phyloP scores from a whole-genome alignment of 495 filamentous ascomycete genomes.

The Xylaria bambusicola region DNA sequence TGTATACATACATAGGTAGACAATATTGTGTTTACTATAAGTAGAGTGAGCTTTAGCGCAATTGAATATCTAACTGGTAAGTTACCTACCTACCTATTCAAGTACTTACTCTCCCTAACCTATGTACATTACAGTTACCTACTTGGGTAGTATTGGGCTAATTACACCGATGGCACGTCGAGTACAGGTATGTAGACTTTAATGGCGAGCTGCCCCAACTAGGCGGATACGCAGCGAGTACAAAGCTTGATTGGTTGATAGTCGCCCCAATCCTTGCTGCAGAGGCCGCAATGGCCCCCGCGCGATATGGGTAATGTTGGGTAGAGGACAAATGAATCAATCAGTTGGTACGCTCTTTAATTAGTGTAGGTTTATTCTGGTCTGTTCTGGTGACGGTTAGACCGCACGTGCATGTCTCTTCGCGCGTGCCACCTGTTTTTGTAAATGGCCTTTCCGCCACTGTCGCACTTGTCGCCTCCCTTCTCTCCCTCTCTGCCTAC shows the following conservation, averaged over 20 bases:
- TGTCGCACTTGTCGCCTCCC: no score
- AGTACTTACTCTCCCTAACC: no score
- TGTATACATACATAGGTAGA: neutral
- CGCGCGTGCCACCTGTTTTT: slow-evolving; percentile 10
- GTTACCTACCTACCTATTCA: no score
- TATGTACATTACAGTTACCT: no score
- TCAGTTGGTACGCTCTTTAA: no score
- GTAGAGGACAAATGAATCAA: neutral
- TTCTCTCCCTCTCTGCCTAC: no score
- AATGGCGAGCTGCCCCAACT: slow-evolving; percentile 3
- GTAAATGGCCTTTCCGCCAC: no score
- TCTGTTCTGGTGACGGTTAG: slow-evolving; percentile 2
- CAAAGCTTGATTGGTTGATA: slow-evolving; percentile 4
- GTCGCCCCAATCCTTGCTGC: slow-evolving; percentile 7
- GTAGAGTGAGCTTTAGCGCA: no score
- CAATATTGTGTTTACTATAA: neutral
- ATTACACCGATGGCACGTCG: neutral
- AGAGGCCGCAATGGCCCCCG: no score
- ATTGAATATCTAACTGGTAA: no score
- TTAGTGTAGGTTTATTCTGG: neutral
- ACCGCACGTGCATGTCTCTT: slow-evolving; percentile 3
- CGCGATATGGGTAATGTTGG: no score
- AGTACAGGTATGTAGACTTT: neutral
- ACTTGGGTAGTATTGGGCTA: no score
- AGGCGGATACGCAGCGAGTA: slow-evolving; percentile 3